A percentile compares a stretch with the other conserved stretches of the same genome.
Conservation (phyloP, 345 rosid genomes). For the Corchorus capsularis region DNA sequence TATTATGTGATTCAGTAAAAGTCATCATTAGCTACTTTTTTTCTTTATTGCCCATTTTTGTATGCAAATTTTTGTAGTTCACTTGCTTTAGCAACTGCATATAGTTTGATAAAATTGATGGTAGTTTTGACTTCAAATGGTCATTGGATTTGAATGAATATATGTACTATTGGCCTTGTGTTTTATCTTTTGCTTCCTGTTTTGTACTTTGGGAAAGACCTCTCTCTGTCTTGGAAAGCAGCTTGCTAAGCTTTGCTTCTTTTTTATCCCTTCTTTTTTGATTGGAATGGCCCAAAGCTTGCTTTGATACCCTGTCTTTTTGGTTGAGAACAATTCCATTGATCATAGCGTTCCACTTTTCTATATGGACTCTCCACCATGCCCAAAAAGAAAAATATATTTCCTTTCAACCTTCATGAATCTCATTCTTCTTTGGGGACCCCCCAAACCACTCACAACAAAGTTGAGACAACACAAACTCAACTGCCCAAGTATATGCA, state of each 20-base stretch:
- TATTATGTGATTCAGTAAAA: conserved; percentile 10
- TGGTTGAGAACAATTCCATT: conserved; percentile 27
- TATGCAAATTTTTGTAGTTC: neutral
- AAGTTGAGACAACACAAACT: conserved; percentile 21
- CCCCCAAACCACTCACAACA: conserved; percentile 49
- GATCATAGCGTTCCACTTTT: conserved; percentile 30
- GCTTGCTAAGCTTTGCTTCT: conserved; percentile 9
- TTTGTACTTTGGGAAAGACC: conserved; percentile 11
- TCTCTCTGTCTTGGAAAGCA: conserved; percentile 24
- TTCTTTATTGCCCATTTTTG: neutral
- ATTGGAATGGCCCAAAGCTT: conserved; percentile 15
- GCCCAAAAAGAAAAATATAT: conserved; percentile 26
- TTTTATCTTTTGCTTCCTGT: neutral
- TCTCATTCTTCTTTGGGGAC: conserved; percentile 53
- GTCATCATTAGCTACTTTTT: conserved; percentile 7
- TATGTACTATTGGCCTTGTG: neutral
- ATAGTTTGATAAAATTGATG: conserved; percentile 10
- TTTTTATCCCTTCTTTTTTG: conserved; percentile 2
- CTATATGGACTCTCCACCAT: conserved; percentile 54
- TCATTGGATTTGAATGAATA: neutral
- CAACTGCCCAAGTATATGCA: conserved; percentile 3
- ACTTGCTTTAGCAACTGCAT: neutral
- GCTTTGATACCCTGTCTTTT: conserved; percentile 28
- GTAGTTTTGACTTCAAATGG: conserved; percentile 12
- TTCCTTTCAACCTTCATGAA: conserved; percentile 30